A percentile compares a stretch with the other conserved stretches of the same genome.
Conservation (phyloP, 192 early-diverging fungal species). For the Borealophlyctis nickersoniae region DNA sequence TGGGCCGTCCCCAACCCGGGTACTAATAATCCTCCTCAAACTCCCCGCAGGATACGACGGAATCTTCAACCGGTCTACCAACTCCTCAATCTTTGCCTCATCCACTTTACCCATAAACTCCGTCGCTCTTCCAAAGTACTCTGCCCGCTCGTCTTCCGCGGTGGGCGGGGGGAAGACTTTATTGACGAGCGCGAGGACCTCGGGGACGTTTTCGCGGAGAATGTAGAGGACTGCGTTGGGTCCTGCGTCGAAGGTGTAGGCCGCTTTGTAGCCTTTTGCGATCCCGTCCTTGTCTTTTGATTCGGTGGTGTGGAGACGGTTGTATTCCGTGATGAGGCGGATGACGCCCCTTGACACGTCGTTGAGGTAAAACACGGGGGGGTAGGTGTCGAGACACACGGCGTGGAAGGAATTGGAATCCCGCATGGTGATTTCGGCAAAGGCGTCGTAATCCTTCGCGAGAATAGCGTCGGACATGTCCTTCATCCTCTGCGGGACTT, state of each 20-base stretch:
- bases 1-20: constrained; percentile 91
- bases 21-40: constrained; percentile 86
- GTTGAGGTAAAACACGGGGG: constrained; percentile 97
- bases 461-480: constrained; percentile 85
- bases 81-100: constrained; percentile 49
- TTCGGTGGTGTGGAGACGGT: constrained; percentile 40
- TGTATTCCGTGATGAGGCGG: constrained; percentile 81
- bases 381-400: constrained; percentile 96
- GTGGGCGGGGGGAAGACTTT: constrained; percentile 73
- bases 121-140: constrained; percentile 48
- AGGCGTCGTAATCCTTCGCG: constrained; percentile 78
- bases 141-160: constrained; percentile 9
- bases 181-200: constrained; percentile 80
- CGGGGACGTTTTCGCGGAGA: constrained; percentile 71
- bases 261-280: constrained; percentile 65
- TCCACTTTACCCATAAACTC: constrained; percentile 43
- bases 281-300: constrained; percentile 1
- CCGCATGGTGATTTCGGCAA: constrained; percentile 94
- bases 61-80: constrained; percentile 27
- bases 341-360: constrained; percentile 90
- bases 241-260: constrained; percentile 98
- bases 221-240: constrained; percentile 98
- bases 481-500: constrained; percentile 85
- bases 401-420: constrained; percentile 99
- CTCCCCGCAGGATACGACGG: constrained; percentile 50